These are phyloP conservation scores for Acacia melanoxylon DNA, from an alignment of 306 rosid genomes.

Conservation along the genomic window DNA sequence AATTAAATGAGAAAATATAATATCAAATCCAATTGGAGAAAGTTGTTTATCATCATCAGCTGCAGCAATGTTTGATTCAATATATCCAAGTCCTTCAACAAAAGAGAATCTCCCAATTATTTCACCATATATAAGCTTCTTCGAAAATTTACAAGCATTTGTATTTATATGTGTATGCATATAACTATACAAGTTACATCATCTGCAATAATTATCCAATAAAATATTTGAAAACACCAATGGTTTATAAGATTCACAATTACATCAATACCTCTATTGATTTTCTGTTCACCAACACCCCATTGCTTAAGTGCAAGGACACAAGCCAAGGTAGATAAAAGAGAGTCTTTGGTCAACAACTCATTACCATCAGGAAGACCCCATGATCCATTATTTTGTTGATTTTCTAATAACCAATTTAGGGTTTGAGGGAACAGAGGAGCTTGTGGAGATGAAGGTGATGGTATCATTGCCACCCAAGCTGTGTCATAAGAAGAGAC, in stretches of 20 bases:
- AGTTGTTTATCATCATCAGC: background rate
- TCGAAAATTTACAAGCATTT: background rate
- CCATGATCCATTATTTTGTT: background rate
- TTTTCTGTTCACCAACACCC: background rate
- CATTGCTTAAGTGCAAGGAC: background rate
- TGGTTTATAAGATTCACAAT: background rate
- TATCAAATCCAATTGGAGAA: background rate
- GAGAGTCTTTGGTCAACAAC: background rate
- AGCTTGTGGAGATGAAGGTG: background rate
- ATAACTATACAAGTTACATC: background rate
- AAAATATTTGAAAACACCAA: no score
- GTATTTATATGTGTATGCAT: no score
- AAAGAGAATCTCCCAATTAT: background rate
- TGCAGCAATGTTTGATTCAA: background rate
- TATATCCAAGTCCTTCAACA: background rate
- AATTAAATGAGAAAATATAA: background rate
- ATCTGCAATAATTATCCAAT: background rate
- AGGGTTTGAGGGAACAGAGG: background rate
- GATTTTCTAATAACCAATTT: background rate
- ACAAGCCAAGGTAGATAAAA: background rate
- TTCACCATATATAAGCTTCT: background rate
- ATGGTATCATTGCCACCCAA: background rate
- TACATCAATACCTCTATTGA: background rate
- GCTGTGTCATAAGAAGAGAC: background rate
- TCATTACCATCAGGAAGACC: background rate